Percentiles rank a stretch among this genome's conserved stretches.
These are phyloP conservation scores for Trichocomaceae sp. DNA, from an alignment of 2,329 filamentous ascomycete genomes.

Conservation along the genomic window DNA sequence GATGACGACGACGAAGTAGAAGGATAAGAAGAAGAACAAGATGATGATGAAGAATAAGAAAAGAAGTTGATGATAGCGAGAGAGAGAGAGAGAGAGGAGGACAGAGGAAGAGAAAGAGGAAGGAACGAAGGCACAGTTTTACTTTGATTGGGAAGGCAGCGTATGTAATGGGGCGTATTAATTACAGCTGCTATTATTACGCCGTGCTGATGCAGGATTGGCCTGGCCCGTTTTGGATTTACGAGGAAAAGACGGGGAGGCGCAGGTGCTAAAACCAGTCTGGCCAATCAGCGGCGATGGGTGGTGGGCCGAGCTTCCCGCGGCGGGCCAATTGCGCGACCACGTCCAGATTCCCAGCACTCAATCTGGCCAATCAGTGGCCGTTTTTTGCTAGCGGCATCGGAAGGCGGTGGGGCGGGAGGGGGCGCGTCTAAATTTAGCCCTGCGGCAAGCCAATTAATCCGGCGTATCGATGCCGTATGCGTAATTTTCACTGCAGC, in stretches of 20 bases:
- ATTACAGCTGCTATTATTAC: conserved; percentile 1
- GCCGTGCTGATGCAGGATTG: background rate
- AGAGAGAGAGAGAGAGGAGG: background rate
- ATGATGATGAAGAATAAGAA: conserved; percentile 15
- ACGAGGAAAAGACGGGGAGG: conserved; percentile 7
- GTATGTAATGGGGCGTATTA: background rate
- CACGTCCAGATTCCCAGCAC: background rate
- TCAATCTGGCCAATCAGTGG: conserved; percentile 9
- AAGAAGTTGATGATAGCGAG: conserved; percentile 7
- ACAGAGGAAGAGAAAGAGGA: conserved; percentile 14
- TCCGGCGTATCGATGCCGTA: background rate
- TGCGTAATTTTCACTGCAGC: conserved; percentile 22
- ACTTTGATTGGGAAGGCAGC: background rate
- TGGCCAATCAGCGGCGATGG: background rate
- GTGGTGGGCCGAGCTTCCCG: background rate
- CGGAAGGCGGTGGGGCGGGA: conserved; percentile 22
- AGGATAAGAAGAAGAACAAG: conserved; percentile 1
- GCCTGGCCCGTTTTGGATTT: conserved; percentile 5
- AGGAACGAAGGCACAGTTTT: conserved; percentile 9
- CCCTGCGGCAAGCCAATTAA: conserved; percentile 17
- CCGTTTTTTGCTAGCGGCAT: conserved; percentile 10
- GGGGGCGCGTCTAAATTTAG: conserved; percentile 31
- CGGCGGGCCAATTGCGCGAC: background rate
- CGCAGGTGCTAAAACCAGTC: background rate
- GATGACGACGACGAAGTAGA: conserved; percentile 11